A percentile compares a stretch with the other conserved stretches of the same genome.
These are phyloP conservation scores for Tagetes patula DNA, from an alignment of 129 eudicot species.

Conservation along the genomic window DNA sequence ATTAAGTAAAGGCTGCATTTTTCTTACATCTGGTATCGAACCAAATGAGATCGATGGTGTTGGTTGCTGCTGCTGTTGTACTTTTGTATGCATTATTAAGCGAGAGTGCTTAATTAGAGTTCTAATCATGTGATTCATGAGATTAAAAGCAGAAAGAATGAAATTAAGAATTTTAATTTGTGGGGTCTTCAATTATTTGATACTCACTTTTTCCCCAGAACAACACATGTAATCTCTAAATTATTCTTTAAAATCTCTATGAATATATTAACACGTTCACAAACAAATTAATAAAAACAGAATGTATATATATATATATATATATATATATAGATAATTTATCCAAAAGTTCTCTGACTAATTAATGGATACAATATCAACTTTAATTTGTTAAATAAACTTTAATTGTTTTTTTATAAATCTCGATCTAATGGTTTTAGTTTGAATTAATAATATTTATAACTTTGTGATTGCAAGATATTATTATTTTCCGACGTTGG, in stretches of 20 bases:
- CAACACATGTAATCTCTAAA: slow-evolving; percentile 31
- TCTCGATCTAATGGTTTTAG: neutral
- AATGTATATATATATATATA: slow-evolving; percentile 11
- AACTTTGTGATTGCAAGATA: neutral
- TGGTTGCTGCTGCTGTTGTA: slow-evolving; percentile 17
- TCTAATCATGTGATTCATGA: slow-evolving; percentile 40
- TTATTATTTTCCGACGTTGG: slow-evolving; percentile 20
- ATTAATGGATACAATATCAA: neutral
- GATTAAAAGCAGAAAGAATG: slow-evolving; percentile 41
- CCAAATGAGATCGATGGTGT: slow-evolving; percentile 26
- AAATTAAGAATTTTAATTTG: slow-evolving; percentile 30
- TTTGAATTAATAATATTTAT: neutral
- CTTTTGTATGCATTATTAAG: slow-evolving; percentile 37
- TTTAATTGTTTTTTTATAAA: neutral
- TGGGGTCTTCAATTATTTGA: slow-evolving; percentile 45
- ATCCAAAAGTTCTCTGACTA: too few relatives aligned
- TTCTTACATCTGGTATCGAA: slow-evolving; percentile 23
- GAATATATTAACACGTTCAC: slow-evolving; percentile 27
- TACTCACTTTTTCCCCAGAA: slow-evolving; percentile 32
- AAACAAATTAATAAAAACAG: neutral
- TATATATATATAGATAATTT: too few relatives aligned
- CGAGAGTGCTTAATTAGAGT: neutral
- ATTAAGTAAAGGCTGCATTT: neutral
- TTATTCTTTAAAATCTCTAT: slow-evolving; percentile 20
- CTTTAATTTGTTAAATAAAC: neutral